A percentile compares a stretch with the other conserved stretches of the same genome.
phyloP scores from a whole-genome alignment of 106 monocot species.

The Dactylorhiza incarnata region DNA sequence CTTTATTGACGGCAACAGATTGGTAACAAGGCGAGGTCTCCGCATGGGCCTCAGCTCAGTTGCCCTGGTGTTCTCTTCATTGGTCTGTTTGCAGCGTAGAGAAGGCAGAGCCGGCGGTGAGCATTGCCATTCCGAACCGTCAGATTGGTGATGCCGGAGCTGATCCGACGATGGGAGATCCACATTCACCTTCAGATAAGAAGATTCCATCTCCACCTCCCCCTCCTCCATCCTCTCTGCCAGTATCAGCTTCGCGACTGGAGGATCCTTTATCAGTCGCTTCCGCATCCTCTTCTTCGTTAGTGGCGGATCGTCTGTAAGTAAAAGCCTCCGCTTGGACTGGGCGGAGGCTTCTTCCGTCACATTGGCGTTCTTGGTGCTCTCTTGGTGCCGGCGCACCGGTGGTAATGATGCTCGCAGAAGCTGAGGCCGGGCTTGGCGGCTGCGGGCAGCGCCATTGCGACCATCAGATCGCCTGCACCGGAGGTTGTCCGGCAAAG shows the following conservation, averaged over 20 bases:
- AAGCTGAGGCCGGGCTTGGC: slow-evolving; percentile 5
- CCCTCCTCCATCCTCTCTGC: neutral
- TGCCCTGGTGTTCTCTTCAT: neutral
- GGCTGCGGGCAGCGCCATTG: slow-evolving; percentile 13
- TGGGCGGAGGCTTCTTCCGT: neutral
- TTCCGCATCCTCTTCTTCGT: slow-evolving; percentile 1
- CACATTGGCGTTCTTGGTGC: neutral
- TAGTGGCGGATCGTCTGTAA: neutral
- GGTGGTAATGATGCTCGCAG: slow-evolving; percentile 7
- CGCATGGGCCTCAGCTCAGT: neutral
- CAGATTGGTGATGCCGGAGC: neutral
- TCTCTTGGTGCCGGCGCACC: slow-evolving; percentile 3
- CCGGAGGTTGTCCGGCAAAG: slow-evolving; percentile 9
- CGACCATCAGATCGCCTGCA: slow-evolving; percentile 7
- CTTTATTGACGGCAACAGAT: neutral
- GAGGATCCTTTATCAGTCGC: neutral
- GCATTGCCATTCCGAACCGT: neutral
- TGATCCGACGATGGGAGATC: neutral
- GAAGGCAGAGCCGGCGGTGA: neutral
- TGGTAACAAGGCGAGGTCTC: neutral
- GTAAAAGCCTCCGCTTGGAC: neutral
- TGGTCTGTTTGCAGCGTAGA: neutral
- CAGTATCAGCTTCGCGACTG: neutral
- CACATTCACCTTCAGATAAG: neutral
- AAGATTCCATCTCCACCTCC: neutral